A percentile compares a stretch with the other conserved stretches of the same genome.
Conservation (phyloP, 371 early-diverging fungal species). For the Saksenaea oblongispora region DNA sequence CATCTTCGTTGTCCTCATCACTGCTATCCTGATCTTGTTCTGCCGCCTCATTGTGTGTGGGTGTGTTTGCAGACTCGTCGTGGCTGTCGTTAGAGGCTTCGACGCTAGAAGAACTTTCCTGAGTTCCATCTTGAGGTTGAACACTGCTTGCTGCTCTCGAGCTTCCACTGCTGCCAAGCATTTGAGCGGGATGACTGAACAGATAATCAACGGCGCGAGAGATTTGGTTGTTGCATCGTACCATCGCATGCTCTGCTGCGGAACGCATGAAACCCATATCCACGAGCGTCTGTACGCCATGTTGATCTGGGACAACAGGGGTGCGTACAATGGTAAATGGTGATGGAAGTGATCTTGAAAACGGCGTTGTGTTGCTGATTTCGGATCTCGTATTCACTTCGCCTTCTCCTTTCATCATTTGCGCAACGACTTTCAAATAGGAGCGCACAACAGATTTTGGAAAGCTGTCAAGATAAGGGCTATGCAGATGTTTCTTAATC, state of each 20-base stretch:
- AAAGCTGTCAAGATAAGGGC: conserved; percentile 39
- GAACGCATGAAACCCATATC: conserved; percentile 92
- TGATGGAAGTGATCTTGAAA: conserved; percentile 16
- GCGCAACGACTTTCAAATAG: conserved; percentile 58
- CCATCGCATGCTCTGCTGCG: conserved; percentile 81
- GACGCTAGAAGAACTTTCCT: conserved; percentile 2
- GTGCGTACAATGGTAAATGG: conserved; percentile 40
- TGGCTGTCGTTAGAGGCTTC: background rate
- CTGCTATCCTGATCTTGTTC: conserved; percentile 6
- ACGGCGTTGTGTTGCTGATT: conserved; percentile 4
- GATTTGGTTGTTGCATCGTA: conserved; percentile 79
- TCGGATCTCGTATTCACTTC: conserved; percentile 46
- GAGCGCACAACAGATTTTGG: conserved; percentile 52
- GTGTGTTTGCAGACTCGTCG: background rate
- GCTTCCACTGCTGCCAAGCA: conserved; percentile 15
- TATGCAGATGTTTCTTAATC: conserved; percentile 44
- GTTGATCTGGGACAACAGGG: conserved; percentile 55
- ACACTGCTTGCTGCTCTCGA: background rate
- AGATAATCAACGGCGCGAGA: conserved; percentile 90
- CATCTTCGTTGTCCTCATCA: conserved; percentile 18
- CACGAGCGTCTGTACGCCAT: conserved; percentile 70
- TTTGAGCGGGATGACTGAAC: conserved; percentile 73
- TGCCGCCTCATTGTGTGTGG: conserved; percentile 1
- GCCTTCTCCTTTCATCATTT: conserved; percentile 76
- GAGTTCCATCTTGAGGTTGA: background rate